Evolutionary conservation across 495 filamentous ascomycete genomes (phyloP).

Genomic region (Pseudomonodictys pantanalensis): DNA sequence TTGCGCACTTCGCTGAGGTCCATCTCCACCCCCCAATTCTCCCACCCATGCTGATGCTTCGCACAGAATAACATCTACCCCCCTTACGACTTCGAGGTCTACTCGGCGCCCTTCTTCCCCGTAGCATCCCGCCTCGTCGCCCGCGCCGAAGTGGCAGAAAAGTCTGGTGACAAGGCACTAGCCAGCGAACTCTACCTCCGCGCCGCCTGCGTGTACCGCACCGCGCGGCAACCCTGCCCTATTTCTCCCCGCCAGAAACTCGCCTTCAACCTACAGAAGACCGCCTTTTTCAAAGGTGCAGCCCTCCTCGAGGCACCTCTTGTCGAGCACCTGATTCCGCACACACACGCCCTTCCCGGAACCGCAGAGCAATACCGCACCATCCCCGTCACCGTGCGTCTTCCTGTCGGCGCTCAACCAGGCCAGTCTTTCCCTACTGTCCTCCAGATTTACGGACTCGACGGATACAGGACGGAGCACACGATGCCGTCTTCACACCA

Average conservation of each 20-base stretch:
- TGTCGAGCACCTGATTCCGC: constrained; percentile 15
- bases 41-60: background rate
- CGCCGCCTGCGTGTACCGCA: constrained; percentile 27
- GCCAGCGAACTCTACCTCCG: constrained; percentile 31
- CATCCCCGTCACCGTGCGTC: constrained; percentile 16
- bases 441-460: constrained; percentile 19
- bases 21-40: background rate
- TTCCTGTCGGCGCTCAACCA: constrained; percentile 3
- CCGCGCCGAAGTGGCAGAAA: constrained; percentile 4
- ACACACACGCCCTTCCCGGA: constrained; percentile 13
- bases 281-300: constrained; percentile 16
- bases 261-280: constrained; percentile 10
- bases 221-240: constrained; percentile 14
- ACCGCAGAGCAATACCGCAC: constrained; percentile 12
- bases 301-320: constrained; percentile 3
- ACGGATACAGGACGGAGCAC: constrained; percentile 31
- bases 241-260: constrained; percentile 14
- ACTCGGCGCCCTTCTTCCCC: constrained; percentile 27
- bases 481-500: constrained; percentile 18
- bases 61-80: constrained; percentile 17
- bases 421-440: constrained; percentile 11
- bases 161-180: constrained; percentile 10
- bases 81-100: constrained; percentile 20
- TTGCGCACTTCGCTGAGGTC: constrained; percentile 22
- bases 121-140: constrained; percentile 10